These are phyloP conservation scores for Porphyrellus cyaneotinctus DNA, from an alignment of 768 basidiomycete species.

Conservation along the genomic window DNA sequence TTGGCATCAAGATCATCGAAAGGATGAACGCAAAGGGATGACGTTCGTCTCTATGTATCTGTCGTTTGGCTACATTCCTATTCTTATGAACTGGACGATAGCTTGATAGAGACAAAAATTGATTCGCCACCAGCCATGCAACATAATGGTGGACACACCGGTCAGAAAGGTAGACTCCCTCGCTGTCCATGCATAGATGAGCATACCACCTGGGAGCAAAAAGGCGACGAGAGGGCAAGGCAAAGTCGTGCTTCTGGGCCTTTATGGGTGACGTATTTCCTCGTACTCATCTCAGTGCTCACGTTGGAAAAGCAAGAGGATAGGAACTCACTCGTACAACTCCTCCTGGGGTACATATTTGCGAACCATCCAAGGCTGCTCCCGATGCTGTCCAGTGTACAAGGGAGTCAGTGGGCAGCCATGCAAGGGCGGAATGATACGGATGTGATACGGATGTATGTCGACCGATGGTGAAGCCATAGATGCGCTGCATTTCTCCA, in stretches of 20 bases:
- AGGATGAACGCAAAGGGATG: too few relatives aligned
- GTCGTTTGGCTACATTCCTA: too few relatives aligned
- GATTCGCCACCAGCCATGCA: background rate
- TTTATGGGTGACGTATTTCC: constrained; percentile 27
- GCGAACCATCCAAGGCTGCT: constrained; percentile 43
- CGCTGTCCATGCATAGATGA: constrained; percentile 71
- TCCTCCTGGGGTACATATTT: constrained; percentile 47
- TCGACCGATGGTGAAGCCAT: constrained; percentile 57
- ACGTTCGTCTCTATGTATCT: too few relatives aligned
- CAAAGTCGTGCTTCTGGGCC: constrained; percentile 62
- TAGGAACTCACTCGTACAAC: constrained; percentile 42
- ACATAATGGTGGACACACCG: constrained; percentile 39
- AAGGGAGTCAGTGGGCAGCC: background rate
- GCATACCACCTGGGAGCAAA: constrained; percentile 54
- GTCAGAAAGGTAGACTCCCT: constrained; percentile 56
- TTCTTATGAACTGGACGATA: constrained; percentile 58
- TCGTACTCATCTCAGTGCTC: constrained; percentile 11
- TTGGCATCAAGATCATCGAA: too few relatives aligned
- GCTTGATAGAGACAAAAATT: constrained; percentile 19
- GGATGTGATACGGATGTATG: constrained; percentile 56
- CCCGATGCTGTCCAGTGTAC: constrained; percentile 53
- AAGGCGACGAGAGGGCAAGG: constrained; percentile 51
- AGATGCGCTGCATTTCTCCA: constrained; percentile 53
- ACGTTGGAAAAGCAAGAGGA: background rate
- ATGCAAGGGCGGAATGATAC: constrained; percentile 14